phyloP scores from a whole-genome alignment of 108 stramenopile genomes.

The Discostella stelligeroides region DNA sequence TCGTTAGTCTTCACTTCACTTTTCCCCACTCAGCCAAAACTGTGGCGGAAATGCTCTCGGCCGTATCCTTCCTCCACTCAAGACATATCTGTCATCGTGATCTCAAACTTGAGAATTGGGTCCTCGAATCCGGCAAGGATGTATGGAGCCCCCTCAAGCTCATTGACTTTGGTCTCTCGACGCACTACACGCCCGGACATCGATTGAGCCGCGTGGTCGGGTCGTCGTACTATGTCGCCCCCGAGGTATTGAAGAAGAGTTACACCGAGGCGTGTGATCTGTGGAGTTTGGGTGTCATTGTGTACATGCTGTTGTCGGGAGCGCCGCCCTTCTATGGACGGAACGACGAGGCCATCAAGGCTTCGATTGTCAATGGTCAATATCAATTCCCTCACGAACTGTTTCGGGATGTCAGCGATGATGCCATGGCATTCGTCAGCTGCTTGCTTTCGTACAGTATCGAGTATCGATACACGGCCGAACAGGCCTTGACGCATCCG shows the following conservation, averaged over 20 bases:
- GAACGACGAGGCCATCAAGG: conserved; percentile 90
- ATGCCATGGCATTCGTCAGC: conserved; percentile 92
- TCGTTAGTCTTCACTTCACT: conserved; percentile 10
- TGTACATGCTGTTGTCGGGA: conserved; percentile 92
- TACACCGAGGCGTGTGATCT: conserved; percentile 96
- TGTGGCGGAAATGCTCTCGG: conserved; percentile 90
- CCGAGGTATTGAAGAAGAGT: conserved; percentile 96
- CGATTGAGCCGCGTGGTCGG: conserved; percentile 89
- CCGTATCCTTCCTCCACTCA: conserved; percentile 94
- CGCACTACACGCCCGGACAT: conserved; percentile 89
- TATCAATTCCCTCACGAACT: conserved; percentile 89
- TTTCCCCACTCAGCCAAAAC: conserved; percentile 70
- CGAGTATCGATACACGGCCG: conserved; percentile 87
- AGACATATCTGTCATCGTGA: conserved; percentile 89
- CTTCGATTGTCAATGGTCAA: conserved; percentile 85
- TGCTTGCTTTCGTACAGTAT: conserved; percentile 81
- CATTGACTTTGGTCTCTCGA: conserved; percentile 95
- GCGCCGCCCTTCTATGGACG: conserved; percentile 93
- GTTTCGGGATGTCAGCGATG: conserved; percentile 87
- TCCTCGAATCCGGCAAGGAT: conserved; percentile 90
- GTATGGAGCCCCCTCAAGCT: conserved; percentile 92
- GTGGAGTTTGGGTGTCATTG: conserved; percentile 94
- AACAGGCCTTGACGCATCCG: conserved; percentile 88
- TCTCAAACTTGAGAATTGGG: conserved; percentile 95
- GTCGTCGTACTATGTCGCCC: conserved; percentile 96